Conservation (phyloP, 192 early-diverging fungal genomes). For the Geranomyces michiganensis region DNA sequence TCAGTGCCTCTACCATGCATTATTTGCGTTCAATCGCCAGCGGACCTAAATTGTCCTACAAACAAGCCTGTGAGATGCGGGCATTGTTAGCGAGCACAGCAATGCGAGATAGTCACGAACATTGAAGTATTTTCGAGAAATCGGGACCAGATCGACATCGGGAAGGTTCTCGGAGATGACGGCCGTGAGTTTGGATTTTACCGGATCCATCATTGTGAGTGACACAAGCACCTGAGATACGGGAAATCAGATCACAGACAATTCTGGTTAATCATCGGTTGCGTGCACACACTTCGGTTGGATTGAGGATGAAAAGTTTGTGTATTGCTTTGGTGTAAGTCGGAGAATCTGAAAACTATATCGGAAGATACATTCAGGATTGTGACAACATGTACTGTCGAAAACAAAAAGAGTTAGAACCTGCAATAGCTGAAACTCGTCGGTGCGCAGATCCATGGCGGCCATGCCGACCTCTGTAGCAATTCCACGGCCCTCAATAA, state of each 20-base stretch:
- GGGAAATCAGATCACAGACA: neutral
- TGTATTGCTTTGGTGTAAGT: conserved; percentile 66
- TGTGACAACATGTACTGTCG: neutral
- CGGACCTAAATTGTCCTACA: neutral
- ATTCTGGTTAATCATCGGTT: too few relatives aligned
- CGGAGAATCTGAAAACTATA: conserved; percentile 65
- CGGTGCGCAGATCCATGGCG: conserved; percentile 59
- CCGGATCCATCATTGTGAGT: conserved; percentile 50
- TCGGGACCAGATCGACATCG: conserved; percentile 47
- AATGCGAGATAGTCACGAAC: conserved; percentile 14
- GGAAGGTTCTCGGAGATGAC: conserved; percentile 50
- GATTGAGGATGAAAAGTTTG: conserved; percentile 59
- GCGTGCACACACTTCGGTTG: conserved; percentile 47
- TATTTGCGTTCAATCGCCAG: neutral
- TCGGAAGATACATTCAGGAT: neutral
- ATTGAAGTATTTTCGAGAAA: conserved; percentile 64
- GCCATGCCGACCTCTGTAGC: conserved; percentile 63
- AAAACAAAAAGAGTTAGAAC: conserved; percentile 43
- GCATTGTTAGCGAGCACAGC: neutral
- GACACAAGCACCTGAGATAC: conserved; percentile 55
- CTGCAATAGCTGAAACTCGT: conserved; percentile 64
- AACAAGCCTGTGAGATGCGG: too few relatives aligned
- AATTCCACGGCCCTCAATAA: conserved; percentile 36
- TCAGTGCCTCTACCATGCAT: too few relatives aligned
- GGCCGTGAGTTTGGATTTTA: conserved; percentile 56